Evolutionary conservation across 352 stramenopile genomes (phyloP), one percentile per base, ranked within the genome.

Genomic region (Phytophthora meadii): DNA sequence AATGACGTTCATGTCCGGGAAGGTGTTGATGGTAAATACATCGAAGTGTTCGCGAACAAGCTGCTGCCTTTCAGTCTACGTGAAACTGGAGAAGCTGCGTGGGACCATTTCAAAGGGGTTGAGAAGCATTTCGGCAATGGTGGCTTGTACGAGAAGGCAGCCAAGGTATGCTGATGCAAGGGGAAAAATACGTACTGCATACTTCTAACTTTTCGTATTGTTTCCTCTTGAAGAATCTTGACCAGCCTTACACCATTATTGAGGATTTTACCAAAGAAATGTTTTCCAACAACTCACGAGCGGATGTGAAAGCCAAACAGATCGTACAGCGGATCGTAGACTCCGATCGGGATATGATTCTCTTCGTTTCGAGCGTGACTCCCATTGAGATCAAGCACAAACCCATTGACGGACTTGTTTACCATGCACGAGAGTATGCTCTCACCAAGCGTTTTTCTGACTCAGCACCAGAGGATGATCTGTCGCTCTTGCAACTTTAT

Each of bases 401-500:
- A 36, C 27, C 41, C 9, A 46, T 74, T 24, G 50, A 68, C 11
- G 60, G 66, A 2, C 51, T 70, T 2, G 51, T 48, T 4, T 74
- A 70, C 37, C 65, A 70, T 14, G 44, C 46, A 0, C 40, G 61
- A 46, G 52, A 63, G 47, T 74, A 70, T 19, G 66, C 84, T 42
- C 46, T 91, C 24, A 68, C 86, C 19, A 79, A 79, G 46, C 74
- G 55, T 27, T 68, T 79, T 25, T 57, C 49, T 5, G 41, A 48
- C 0, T 78, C 75, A 6, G 63, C 68, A n/a, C 25, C 42, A 2
- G 59, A 72, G 45, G 42, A 63, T 25, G 68, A 82, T 5, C 52
- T 70, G 17, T 72, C 77, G 22, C 71, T 88, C 10, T 56, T 91
- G 48, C 76, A 88, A 52, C 76, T 75, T 47, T 84, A 77, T 41